Evolutionary conservation across 257 asterid genomes (phyloP), one percentile per base, ranked within the genome.

Genomic region (Nicotiana paniculata): DNA sequence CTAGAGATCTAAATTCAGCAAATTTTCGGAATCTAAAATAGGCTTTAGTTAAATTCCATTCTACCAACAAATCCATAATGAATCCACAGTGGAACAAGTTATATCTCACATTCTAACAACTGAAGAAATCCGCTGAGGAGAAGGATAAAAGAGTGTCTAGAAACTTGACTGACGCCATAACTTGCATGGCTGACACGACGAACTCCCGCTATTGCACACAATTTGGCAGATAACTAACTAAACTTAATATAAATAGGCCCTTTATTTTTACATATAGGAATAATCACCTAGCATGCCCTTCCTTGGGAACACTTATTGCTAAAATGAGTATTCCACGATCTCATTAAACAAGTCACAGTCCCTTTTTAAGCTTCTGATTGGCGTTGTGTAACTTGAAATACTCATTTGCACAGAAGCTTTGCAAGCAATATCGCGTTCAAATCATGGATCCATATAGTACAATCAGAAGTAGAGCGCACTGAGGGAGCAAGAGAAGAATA

Each of bases 271-370:
- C 21, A 26, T 8, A 39, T 32, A 79, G 48, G 32, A 43, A 58
- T 21, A 48, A 39, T 57, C 16, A 70, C 13, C 77, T 39, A 70
- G 81, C 59, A 33, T n/a, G 66, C 33, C 83, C 84, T 84, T 86
- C 82, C 85, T 77, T 61, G 72, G 85, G 35, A 67, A 84, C 21
- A 76, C 83, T 81, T 86, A 77, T 84, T 84, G 85, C 80, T 84
- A 80, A 79, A 81, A 84, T 86, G 87, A 86, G 82, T 87, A 87
- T 83, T 87, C 85, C 85, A 84, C 84, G 16, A 58, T 81, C 35
- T 57, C 72, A 53, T 48, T 21, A 6, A 72, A 81, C 32, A 76
- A 65, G 21, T 72, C 62, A 37, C 13, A 51, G 54, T 30, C 30
- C 17, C 48, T 7, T 70, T 68, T 54, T 43, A 37, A 59, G 82